Percentiles rank a stretch among this genome's conserved stretches.
Evolutionary conservation across 2,329 filamentous ascomycete genomes (phyloP).

Genomic region (Xylariaceae sp.): DNA sequence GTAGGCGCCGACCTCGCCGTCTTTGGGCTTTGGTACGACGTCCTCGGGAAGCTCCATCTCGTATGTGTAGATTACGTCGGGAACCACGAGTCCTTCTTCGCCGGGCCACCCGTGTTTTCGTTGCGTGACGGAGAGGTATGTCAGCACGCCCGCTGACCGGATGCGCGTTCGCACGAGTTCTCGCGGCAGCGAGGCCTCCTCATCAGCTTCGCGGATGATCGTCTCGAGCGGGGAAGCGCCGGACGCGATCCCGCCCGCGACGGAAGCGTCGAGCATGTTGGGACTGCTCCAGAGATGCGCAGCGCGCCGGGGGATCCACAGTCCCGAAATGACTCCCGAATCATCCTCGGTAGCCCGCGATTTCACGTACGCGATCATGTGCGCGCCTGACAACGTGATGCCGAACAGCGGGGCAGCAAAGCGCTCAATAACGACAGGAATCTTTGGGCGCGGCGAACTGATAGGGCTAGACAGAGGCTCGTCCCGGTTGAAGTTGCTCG

Average conservation of each 20-base stretch:
- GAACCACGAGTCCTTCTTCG: slow-evolving; percentile 48
- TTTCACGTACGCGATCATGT: slow-evolving; percentile 55
- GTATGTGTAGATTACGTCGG: slow-evolving; percentile 61
- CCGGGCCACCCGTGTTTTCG: slow-evolving; percentile 52
- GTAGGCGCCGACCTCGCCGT: slow-evolving; percentile 77
- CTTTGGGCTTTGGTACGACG: slow-evolving; percentile 62
- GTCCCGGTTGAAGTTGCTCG: neutral
- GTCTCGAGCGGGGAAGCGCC: slow-evolving; percentile 62
- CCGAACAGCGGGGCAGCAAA: slow-evolving; percentile 58
- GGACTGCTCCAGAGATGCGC: slow-evolving; percentile 66
- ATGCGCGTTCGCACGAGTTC: slow-evolving; percentile 52
- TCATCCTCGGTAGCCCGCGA: slow-evolving; percentile 29
- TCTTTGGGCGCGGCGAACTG: no score
- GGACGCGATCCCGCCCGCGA: slow-evolving; percentile 66
- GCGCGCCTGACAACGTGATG: slow-evolving; percentile 57
- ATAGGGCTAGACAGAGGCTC: neutral
- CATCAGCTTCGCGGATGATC: slow-evolving; percentile 63
- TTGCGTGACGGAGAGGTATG: slow-evolving; percentile 64
- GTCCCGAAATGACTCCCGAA: slow-evolving; percentile 41
- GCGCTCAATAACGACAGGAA: slow-evolving; percentile 33
- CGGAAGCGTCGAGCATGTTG: slow-evolving; percentile 69
- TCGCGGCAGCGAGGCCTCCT: slow-evolving; percentile 66
- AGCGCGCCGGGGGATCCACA: slow-evolving; percentile 67
- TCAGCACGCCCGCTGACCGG: slow-evolving; percentile 56
- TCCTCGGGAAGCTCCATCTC: slow-evolving; percentile 63